Conservation (phyloP, 306 rosid species). For the Acacia confusa region DNA sequence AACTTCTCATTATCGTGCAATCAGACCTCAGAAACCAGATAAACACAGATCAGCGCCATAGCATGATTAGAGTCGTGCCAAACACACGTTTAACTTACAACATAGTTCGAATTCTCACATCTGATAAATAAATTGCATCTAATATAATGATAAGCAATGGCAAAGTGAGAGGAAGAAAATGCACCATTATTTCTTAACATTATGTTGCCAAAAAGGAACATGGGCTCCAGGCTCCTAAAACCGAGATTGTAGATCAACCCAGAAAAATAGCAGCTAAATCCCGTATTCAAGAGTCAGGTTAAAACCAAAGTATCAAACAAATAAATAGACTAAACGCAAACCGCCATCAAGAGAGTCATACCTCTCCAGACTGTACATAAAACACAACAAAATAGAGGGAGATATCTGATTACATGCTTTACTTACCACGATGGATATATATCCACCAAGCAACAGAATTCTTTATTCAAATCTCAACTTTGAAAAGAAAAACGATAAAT, state of each 20-base stretch:
- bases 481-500: not conserved
- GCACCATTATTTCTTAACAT: too few relatives aligned
- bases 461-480: slow-evolving; percentile 30
- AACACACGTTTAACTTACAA: too few relatives aligned
- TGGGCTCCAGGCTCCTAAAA: not conserved
- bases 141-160: too few relatives aligned
- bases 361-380: not conserved
- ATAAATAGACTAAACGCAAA: not conserved
- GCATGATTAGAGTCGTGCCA: too few relatives aligned
- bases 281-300: not conserved
- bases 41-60: too few relatives aligned
- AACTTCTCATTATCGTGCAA: too few relatives aligned
- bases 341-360: not conserved
- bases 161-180: too few relatives aligned
- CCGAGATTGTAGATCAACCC: not conserved
- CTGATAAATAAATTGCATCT: too few relatives aligned
- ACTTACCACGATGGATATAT: slow-evolving; percentile 10
- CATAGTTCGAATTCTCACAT: too few relatives aligned
- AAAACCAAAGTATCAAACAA: not conserved
- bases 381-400: slow-evolving; percentile 15
- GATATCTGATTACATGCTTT: not conserved
- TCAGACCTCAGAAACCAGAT: too few relatives aligned
- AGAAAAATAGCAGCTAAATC: not conserved
- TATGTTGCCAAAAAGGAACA: too few relatives aligned
- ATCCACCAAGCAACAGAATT: slow-evolving; percentile 25